These are phyloP conservation scores for Monosporascus sp. DNA, from an alignment of 2,329 filamentous ascomycete species.

Conservation along the genomic window DNA sequence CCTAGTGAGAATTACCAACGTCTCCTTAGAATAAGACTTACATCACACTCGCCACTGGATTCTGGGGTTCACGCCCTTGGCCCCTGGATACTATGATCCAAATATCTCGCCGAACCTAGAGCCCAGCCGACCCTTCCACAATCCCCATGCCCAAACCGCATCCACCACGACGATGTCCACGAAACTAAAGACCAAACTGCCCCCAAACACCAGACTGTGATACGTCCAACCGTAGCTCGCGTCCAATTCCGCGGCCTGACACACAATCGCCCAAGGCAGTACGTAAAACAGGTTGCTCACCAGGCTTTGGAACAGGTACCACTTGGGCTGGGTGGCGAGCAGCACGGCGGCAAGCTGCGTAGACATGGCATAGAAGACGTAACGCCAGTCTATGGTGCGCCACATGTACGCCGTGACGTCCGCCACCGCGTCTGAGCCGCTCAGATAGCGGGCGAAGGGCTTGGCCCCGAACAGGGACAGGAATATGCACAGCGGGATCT, in stretches of 20 bases:
- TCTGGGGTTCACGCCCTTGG: too few species aligned
- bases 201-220: slow-evolving; percentile 62
- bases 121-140: slow-evolving; percentile 19
- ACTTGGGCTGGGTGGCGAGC: slow-evolving; percentile 56
- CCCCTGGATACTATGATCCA: too few species aligned
- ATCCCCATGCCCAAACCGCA: slow-evolving; percentile 44
- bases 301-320: slow-evolving; percentile 65
- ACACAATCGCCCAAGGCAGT: slow-evolving; percentile 65
- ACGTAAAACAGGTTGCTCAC: slow-evolving; percentile 64
- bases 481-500: slow-evolving; percentile 58
- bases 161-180: slow-evolving; percentile 48
- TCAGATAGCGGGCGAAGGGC: slow-evolving; percentile 59
- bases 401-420: slow-evolving; percentile 63
- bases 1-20: too few species aligned
- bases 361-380: slow-evolving; percentile 62
- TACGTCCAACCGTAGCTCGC: slow-evolving; percentile 59
- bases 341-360: slow-evolving; percentile 62
- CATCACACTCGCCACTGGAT: too few species aligned
- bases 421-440: slow-evolving; percentile 51
- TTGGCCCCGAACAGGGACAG: slow-evolving; percentile 55
- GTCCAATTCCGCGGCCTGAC: slow-evolving; percentile 42
- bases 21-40: too few species aligned
- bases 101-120: too few species aligned
- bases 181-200: slow-evolving; percentile 63
- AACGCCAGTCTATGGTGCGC: slow-evolving; percentile 58